Base-by-base conservation (phyloP, 192 early-diverging fungal genomes). In the Coemansia sp. region DNA sequence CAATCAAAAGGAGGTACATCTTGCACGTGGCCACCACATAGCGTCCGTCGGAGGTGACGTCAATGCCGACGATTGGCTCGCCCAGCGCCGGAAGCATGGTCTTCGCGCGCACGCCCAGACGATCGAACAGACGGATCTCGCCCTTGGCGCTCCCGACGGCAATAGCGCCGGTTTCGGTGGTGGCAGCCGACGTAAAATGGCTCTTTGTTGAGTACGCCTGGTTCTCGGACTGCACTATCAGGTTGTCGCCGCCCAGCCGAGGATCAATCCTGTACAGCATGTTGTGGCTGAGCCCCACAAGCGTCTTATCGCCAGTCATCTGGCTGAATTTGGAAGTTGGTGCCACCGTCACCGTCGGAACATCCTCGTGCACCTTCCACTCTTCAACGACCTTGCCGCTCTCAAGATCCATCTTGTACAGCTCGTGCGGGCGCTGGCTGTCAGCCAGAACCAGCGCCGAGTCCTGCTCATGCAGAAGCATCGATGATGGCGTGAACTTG, bases 391-490 rank as follows among this genome's bases (percentile, higher is more conserved):
- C 88, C 80, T 94, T 91, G 42, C 94, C 96, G 70, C 84, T 82
- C 71, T 94, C 92, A 38, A 98, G 76, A 76, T 98, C 96, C 95
- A 98, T 94, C 64, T 86, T 87, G 86, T 88, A 95, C 56, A 95
- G 83, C 43, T 86, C 89, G 66, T 92, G 79, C 23, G 85, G 73
- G 47, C 94, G 88, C 64, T 83, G 72, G 50, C 86, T 79, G 64
- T 92, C 84, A 87, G 92, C 87, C 69, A 95, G 81, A 40, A 98
- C 72, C 84, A 95, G 79, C 6, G 89, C 72, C 18, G 88, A 84
- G 74, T 98, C 96, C 62, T 92, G 88, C 71, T 96, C 86, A 67
- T 95, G 94, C 64, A 98, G 85, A 85, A 98, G 89, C 47, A 91
- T 84, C 61, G 91, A 84, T 23, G 72, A 84, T 15, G 96, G 95